Evolutionary conservation across 805 yeast genomes (phyloP), one percentile per base, ranked within the genome.

Genomic region (Sugiyamaella lignohabitans): DNA sequence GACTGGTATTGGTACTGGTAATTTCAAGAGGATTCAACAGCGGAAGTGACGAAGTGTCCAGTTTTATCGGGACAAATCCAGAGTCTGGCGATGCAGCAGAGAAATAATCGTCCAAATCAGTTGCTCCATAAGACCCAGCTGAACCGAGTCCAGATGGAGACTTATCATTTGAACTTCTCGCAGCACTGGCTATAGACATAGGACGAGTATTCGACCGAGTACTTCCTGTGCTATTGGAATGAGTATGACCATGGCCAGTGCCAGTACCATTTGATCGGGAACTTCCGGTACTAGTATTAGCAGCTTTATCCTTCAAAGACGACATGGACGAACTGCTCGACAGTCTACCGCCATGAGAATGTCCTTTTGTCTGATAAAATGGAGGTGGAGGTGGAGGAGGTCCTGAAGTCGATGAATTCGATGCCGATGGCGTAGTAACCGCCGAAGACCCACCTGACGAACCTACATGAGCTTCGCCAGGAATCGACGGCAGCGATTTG

Each of bases 401-500:
- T 4, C 11, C 11, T 8, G 29, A 24, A 23, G 40, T 5, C 4
- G 43, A 6, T 5, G 43, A 11, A 40, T 40, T 40, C 5, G 5
- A 5, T 16, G 38, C 6, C 6, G 6, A 5, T 5, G 6, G 6
- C 5, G 20, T 14, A 35, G 38, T 10, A 8, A 10, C 11, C n/a
- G n/a, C n/a, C n/a, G n/a, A n/a, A 35, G 5, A 16, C 20, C 20
- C 38, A 35, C 20, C 17, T 8, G 17, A 5, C 34, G 6, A 14
- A 4, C 20, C 21, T 19, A 18, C 29, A n/a, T 42, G 8, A 27
- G 11, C 32, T 27, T 27, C 51, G 3, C 32, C 38, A 4, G 55
- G 55, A 6, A 49, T 50, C 22, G 49, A 45, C 2, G 55, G 55
- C 17, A 47, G 37, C n/a, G 48, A 46, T 39, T 50, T 48, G 32